Evolutionary conservation across 2,329 filamentous ascomycete species (phyloP).

Genomic region (Ophiosphaerella herpotricha): DNA sequence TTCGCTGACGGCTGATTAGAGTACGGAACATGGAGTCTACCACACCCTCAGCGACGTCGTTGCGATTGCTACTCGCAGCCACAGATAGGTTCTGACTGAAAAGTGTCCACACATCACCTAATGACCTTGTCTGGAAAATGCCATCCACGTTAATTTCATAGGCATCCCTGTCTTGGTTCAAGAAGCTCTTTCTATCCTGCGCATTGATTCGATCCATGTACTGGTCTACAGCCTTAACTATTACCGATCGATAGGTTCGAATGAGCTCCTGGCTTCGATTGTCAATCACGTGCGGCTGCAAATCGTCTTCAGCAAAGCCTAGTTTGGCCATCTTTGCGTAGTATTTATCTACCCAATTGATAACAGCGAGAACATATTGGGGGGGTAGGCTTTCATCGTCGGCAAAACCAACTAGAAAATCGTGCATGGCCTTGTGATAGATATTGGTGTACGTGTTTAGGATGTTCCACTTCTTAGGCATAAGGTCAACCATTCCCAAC

Average conservation of each 20-base stretch:
- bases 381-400: conserved; percentile 85
- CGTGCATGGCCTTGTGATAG: conserved; percentile 94
- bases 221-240: conserved; percentile 93
- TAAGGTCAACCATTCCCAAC: conserved; percentile 85
- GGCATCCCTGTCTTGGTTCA: conserved; percentile 76
- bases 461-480: conserved; percentile 97
- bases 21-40: conserved; percentile 94
- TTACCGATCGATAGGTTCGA: conserved; percentile 90
- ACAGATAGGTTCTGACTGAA: conserved; percentile 88
- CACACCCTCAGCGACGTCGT: conserved; percentile 91
- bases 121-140: conserved; percentile 87
- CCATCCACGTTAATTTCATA: conserved; percentile 78
- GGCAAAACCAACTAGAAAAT: conserved; percentile 81
- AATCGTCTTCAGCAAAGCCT: conserved; percentile 75
- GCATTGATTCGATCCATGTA: conserved; percentile 94
- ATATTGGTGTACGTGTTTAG: conserved; percentile 86
- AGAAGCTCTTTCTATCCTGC: conserved; percentile 80
- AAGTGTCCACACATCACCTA: conserved; percentile 97
- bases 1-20: conserved; percentile 78
- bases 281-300: conserved; percentile 86
- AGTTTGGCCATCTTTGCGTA: conserved; percentile 94
- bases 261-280: conserved; percentile 88
- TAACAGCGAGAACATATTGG: conserved; percentile 85
- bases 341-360: conserved; percentile 95
- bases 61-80: conserved; percentile 80